Base-by-base conservation (phyloP, 2,329 filamentous ascomycete species). In the Cryphonectria parasitica region DNA sequence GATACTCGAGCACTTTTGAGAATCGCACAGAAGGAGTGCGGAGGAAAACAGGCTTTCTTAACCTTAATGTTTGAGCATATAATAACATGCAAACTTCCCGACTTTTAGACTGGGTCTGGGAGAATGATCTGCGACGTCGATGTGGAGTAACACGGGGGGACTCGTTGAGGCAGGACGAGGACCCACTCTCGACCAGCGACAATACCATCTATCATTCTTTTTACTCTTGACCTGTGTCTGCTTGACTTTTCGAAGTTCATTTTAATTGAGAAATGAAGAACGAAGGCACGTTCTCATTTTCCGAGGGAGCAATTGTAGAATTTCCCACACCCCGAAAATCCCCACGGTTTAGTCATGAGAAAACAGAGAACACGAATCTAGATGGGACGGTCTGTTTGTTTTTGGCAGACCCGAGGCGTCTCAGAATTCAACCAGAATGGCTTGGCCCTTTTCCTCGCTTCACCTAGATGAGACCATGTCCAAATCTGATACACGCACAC, bases 401-500 rank as follows among this genome's bases (percentile, higher is more conserved):
- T 39, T 34, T 39, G 58, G 8, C 31, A 39, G 34, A 39, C 17
- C 25, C 58, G 58, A 61, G 34, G 58, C 58, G 58, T 61, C 58
- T 61, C 58, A 61, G 58, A 61, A 5, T 39, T 39, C 31, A 61
- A 61, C 22, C 31, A 34, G 31, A 25, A 61, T 39, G 39, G 34
- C 58, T 61, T 61, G 31, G 58, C 58, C 39, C 7, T 49, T 3
- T 49, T n/a, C 15, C 58, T 61, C 58, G 58, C 58, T 61, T 61
- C 17, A 39, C 58, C 34, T 39, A 61, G 15, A 7, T 61, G 58
- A 39, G 58, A 61, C 58, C 58, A n/a, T 61, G 34, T 11, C 31
- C 58, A 39, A 34, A 61, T 61, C 58, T 61, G 58, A 61, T 61
- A 61, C 58, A 61, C 22, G 17, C 5, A 19, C 58, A 61, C n/a